Evolutionary conservation across 2,329 filamentous ascomycete genomes (phyloP), one percentile per base, ranked within the genome.

Genomic region (Ophiostoma piceae): DNA sequence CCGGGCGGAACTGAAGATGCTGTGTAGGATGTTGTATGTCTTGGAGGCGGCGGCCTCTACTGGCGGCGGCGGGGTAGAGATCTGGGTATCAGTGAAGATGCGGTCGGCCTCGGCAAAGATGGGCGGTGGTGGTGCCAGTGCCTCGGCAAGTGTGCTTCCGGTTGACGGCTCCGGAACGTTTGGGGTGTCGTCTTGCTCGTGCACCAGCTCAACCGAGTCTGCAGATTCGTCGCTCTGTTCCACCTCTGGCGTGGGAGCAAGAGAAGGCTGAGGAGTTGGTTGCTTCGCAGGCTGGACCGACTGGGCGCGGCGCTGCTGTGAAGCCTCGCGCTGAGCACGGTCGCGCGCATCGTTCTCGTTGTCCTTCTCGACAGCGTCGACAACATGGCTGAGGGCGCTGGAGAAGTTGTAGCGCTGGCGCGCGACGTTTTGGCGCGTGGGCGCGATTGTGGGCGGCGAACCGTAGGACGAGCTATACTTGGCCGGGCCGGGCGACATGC

Each of bases 81-180:
- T 69, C n/a, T 72, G 73, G 37, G 79, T 78, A 41, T 77, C 71
- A 1, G 72, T 68, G 71, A 77, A 82, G 6, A 82, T 65, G 22
- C 71, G 71, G 67, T 76, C 79, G 68, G 82, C 80, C 12, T 77
- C 75, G 12, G 71, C 73, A 72, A 79, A 82, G 70, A 77, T 79
- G 41, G 74, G 76, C 11, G 75, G 71, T 12, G 22, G 51, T 26
- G 57, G 12, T 22, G 76, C 51, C 8, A 65, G n/a, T 11, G n/a
- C 43, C 6, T 67, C 47, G 26, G 37, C 14, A 6, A 32, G 19
- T 39, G 43, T 22, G 11, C 57, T 26, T 19, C 32, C 35, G 57
- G 75, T 12, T 74, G 75, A 35, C 22, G 51, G 26, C 51, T 68
- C 62, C 32, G 60, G 32, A 14, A 35, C 19, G 57, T 26, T 57